A percentile compares a stretch with the other conserved stretches of the same genome.
Conservation (phyloP, 768 basidiomycete species). For the Daedaleopsis nitida region DNA sequence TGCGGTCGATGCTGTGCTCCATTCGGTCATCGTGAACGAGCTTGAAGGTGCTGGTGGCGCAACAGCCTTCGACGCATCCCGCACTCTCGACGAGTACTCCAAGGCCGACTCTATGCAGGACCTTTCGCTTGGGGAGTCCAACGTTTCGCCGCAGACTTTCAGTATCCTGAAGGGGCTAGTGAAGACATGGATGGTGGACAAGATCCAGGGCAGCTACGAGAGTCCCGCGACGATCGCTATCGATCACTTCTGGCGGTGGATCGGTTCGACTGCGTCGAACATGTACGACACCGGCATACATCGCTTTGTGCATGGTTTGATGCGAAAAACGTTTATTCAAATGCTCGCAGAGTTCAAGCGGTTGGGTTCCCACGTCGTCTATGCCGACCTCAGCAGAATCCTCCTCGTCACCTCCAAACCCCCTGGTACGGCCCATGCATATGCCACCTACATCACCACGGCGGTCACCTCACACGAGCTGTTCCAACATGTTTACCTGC, state of each 20-base stretch:
- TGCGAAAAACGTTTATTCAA: constrained; percentile 98
- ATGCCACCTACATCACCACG: constrained; percentile 91
- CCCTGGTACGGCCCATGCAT: constrained; percentile 92
- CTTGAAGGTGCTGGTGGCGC: constrained; percentile 94
- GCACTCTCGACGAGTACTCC: constrained; percentile 87
- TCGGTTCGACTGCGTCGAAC: constrained; percentile 79
- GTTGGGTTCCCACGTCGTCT: constrained; percentile 89
- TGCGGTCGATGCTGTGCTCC: constrained; percentile 91
- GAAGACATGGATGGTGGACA: constrained; percentile 88
- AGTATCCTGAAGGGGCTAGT: constrained; percentile 84
- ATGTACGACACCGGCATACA: constrained; percentile 94
- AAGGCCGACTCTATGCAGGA: constrained; percentile 66
- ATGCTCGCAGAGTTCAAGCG: constrained; percentile 95
- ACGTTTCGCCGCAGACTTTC: constrained; percentile 86
- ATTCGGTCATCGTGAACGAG: constrained; percentile 95
- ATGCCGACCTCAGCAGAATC: constrained; percentile 91
- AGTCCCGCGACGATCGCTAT: constrained; percentile 72
- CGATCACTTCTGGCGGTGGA: constrained; percentile 98
- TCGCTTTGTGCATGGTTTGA: constrained; percentile 90
- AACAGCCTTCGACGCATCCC: constrained; percentile 93
- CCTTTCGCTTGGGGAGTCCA: constrained; percentile 85
- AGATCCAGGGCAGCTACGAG: constrained; percentile 66
- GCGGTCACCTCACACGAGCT: constrained; percentile 94
- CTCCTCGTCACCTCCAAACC: constrained; percentile 94
- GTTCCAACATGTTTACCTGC: constrained; percentile 89